A percentile compares a stretch with the other conserved stretches of the same genome.
phyloP scores from a whole-genome alignment of 2,329 filamentous ascomycete species.

The Lecanicillium sp. region DNA sequence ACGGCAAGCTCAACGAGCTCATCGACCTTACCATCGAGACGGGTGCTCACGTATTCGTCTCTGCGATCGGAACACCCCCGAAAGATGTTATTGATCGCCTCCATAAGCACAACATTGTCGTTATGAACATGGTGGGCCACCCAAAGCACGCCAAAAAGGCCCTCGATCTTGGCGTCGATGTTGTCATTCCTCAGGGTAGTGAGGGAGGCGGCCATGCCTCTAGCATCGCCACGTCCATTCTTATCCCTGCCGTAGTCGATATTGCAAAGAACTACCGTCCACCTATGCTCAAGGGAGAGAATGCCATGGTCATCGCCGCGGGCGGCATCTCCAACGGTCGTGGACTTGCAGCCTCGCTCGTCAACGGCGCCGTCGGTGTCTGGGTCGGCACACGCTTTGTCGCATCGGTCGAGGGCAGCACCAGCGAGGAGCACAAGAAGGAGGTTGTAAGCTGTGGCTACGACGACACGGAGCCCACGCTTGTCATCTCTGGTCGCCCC shows the following conservation, averaged over 20 bases:
- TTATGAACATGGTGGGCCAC: conserved; percentile 98
- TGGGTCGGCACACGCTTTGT: conserved; percentile 96
- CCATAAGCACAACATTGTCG: conserved; percentile 70
- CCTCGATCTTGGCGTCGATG: conserved; percentile 77
- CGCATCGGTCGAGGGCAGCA: conserved; percentile 73
- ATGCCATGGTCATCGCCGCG: conserved; percentile 79
- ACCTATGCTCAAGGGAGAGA: conserved; percentile 58
- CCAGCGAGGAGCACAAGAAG: conserved; percentile 75
- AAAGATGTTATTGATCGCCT: conserved; percentile 64
- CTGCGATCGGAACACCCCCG: conserved; percentile 82
- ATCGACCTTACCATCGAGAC: conserved; percentile 81
- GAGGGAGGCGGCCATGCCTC: conserved; percentile 94
- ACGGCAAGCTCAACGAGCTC: conserved; percentile 79
- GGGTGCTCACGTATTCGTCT: conserved; percentile 80
- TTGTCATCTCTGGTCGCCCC: conserved; percentile 77
- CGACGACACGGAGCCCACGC: conserved; percentile 72
- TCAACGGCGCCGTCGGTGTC: conserved; percentile 81
- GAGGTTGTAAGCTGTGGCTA: conserved; percentile 75
- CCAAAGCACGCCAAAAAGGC: conserved; percentile 89
- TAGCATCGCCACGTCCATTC: conserved; percentile 75
- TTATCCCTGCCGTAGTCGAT: conserved; percentile 83
- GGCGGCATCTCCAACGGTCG: conserved; percentile 82
- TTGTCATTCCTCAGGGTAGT: conserved; percentile 86
- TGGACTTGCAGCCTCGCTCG: conserved; percentile 71
- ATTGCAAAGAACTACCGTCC: conserved; percentile 69